These are phyloP conservation scores for Incumbomyces delicatus DNA, from an alignment of 2,329 filamentous ascomycete genomes.

Conservation along the genomic window DNA sequence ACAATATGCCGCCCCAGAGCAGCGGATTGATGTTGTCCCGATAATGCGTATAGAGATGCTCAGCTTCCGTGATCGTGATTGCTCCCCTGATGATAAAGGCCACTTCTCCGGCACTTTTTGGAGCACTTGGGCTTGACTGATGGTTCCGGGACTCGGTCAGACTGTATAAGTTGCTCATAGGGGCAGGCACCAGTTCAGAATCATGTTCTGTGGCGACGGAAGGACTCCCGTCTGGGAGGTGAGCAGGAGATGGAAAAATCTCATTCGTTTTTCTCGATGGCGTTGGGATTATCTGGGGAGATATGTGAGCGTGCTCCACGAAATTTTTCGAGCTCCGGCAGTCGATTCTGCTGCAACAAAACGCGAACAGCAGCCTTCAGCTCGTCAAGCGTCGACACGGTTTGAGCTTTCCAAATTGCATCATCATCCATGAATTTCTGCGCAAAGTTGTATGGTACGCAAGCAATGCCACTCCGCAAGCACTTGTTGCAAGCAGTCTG, in stretches of 20 bases:
- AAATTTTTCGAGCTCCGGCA: conserved; percentile 28
- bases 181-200: conserved; percentile 35
- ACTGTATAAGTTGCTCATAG: conserved; percentile 35
- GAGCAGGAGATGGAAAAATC: background rate
- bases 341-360: conserved; percentile 33
- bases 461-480: conserved; percentile 40
- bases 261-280: background rate
- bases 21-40: conserved; percentile 42
- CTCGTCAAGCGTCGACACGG: conserved; percentile 32
- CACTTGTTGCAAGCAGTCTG: conserved; percentile 42
- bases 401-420: conserved; percentile 40
- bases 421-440: conserved; percentile 48
- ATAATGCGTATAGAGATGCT: conserved; percentile 44
- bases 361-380: conserved; percentile 38
- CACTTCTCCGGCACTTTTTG: conserved; percentile 32
- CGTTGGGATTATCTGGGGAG: background rate
- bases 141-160: conserved; percentile 46
- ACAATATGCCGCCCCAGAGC: conserved; percentile 43
- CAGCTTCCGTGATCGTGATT: conserved; percentile 39
- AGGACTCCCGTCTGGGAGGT: background rate
- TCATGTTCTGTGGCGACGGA: conserved; percentile 13
- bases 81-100: conserved; percentile 44
- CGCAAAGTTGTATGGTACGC: conserved; percentile 46
- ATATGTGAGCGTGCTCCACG: background rate
- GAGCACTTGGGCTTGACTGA: conserved; percentile 28